Percentiles rank a stretch among this genome's conserved stretches.
phyloP scores from a whole-genome alignment of 345 rosid genomes.

The Boechera retrofracta region DNA sequence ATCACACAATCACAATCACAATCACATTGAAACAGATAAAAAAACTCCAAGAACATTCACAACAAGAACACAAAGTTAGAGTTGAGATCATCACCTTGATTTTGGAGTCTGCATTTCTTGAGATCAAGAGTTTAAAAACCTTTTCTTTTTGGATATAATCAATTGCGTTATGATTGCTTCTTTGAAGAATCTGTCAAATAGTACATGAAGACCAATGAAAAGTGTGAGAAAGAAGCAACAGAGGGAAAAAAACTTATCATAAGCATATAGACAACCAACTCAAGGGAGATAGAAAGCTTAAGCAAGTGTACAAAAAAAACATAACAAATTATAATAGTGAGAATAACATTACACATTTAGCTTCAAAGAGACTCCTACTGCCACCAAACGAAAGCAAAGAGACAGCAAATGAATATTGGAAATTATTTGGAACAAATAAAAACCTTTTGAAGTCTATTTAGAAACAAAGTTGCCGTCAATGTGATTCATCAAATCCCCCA shows the following conservation, averaged over 20 bases:
- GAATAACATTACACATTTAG: conserved; percentile 37
- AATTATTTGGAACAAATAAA: conserved; percentile 8
- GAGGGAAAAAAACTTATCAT: conserved; percentile 32
- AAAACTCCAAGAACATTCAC: conserved; percentile 1
- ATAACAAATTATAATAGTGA: conserved; percentile 55
- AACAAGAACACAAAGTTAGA: conserved; percentile 16
- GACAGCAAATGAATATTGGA: conserved; percentile 23
- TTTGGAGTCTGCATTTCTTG: conserved; percentile 39
- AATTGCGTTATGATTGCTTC: conserved; percentile 27
- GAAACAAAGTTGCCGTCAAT: conserved; percentile 43
- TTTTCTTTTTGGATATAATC: conserved; percentile 24
- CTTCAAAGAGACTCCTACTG: conserved; percentile 47
- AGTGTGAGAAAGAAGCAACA: conserved; percentile 42
- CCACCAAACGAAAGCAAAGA: conserved; percentile 61
- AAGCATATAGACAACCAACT: conserved; percentile 40
- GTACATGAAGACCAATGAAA: conserved; percentile 47
- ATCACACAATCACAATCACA: conserved; percentile 20
- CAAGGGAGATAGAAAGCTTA: conserved; percentile 36
- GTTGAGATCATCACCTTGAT: conserved; percentile 37
- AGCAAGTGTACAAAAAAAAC: conserved; percentile 35
- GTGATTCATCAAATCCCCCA: conserved; percentile 30
- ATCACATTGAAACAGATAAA: not conserved
- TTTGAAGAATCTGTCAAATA: conserved; percentile 50
- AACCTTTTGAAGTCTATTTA: conserved; percentile 32
- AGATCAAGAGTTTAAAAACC: conserved; percentile 9